Percentiles rank a stretch among this genome's conserved stretches.
phyloP scores from a whole-genome alignment of 371 early-diverging fungal genomes.

The Entomophthora muscae region DNA sequence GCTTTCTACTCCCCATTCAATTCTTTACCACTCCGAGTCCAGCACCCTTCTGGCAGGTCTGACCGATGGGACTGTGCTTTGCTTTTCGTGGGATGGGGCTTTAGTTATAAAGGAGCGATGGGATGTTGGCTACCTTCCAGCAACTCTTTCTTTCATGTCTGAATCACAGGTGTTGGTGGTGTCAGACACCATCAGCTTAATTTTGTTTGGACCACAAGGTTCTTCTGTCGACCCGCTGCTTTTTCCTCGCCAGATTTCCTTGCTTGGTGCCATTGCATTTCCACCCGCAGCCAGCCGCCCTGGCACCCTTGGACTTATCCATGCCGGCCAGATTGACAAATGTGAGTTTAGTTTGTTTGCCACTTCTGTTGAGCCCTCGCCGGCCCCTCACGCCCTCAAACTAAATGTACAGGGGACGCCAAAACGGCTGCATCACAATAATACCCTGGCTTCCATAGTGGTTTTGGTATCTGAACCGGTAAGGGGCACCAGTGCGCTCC shows the following conservation, averaged over 20 bases:
- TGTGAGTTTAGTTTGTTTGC: not conserved
- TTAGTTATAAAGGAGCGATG: not conserved
- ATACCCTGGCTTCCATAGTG: not conserved
- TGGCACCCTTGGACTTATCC: not conserved
- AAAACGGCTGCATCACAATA: not conserved
- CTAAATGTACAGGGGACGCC: not conserved
- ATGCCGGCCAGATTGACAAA: not conserved
- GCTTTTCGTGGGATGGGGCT: not conserved
- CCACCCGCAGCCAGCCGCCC: not conserved
- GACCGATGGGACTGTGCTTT: not conserved
- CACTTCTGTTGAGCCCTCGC: not conserved
- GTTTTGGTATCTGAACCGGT: not conserved
- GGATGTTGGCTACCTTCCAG: not conserved
- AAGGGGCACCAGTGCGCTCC: not conserved
- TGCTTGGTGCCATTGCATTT: not conserved
- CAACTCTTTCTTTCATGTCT: not conserved
- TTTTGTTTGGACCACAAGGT: not conserved
- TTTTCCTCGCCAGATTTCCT: not conserved
- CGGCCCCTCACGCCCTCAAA: not conserved
- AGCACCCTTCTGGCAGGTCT: not conserved
- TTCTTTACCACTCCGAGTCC: not conserved
- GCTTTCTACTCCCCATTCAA: not conserved
- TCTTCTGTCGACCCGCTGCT: not conserved
- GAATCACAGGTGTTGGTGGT: not conserved
- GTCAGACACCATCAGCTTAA: not conserved